Evolutionary conservation across 805 yeast genomes (phyloP).

Genomic region (Wickerhamiella vanderwaltii): DNA sequence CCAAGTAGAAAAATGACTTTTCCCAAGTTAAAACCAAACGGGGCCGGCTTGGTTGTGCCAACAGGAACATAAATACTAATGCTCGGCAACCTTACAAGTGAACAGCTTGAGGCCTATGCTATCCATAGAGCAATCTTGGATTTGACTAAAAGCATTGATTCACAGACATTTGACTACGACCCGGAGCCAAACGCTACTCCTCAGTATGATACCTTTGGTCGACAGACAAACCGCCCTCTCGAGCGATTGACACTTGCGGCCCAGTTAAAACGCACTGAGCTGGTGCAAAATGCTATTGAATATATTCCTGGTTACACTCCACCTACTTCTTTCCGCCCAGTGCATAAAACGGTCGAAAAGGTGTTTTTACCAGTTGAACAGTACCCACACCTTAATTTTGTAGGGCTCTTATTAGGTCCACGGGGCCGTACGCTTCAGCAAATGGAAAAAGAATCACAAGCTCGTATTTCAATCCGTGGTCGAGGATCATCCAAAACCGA

Average conservation of each 20-base stretch:
- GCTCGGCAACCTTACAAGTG: conserved; percentile 44
- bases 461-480: conserved; percentile 83
- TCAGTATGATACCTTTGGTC: conserved; percentile 69
- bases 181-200: conserved; percentile 40
- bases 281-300: conserved; percentile 64
- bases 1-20: too few relatives aligned
- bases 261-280: conserved; percentile 66
- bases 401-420: conserved; percentile 86
- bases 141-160: conserved; percentile 43
- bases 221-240: conserved; percentile 34
- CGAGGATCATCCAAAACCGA: conserved; percentile 40
- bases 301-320: conserved; percentile 66
- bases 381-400: conserved; percentile 84
- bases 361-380: conserved; percentile 73
- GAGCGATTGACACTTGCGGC: conserved; percentile 22
- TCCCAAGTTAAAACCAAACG: too few relatives aligned
- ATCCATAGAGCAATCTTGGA: conserved; percentile 67
- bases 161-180: not conserved
- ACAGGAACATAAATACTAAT: not conserved
- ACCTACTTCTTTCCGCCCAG: conserved; percentile 63
- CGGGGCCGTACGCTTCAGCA: conserved; percentile 81
- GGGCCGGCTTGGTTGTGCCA: not conserved
- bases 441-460: conserved; percentile 76
- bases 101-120: conserved; percentile 64
- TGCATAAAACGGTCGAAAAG: conserved; percentile 66